Evolutionary conservation across 129 eudicot species (phyloP), one percentile per base, ranked within the genome.

Genomic region (Pseudognaphalium luteoalbum): DNA sequence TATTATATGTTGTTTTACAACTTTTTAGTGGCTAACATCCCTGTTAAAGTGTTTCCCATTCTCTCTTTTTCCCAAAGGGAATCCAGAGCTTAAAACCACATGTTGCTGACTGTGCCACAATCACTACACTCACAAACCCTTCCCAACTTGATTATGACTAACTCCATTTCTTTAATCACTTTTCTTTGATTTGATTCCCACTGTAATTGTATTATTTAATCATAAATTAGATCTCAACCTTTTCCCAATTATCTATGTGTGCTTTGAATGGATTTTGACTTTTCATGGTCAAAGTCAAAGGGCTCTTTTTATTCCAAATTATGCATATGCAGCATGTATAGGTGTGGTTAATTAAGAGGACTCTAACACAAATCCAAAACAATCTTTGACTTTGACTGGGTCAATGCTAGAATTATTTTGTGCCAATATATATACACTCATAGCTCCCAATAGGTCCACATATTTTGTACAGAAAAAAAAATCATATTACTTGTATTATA

Each of bases 91-190:
- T 37, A 34, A 71, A 66, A 64, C 41, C 89, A 82, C 89, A 83
- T 86, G 89, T 1, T 80, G 87, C 85, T 86, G 89, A 86, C 87
- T 76, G 72, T 86, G 78, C 80, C 86, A 81, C 77, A 57, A 81
- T 80, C 64, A 84, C 73, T 61, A 62, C 82, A 75, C 64, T 79
- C 85, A 75, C 63, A 74, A 54, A 32, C 42, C 73, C 79, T 68
- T 61, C 76, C 56, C 82, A 78, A 71, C 82, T 78, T 78, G 82
- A 72, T 71, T 74, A 84, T 75, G 60, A 72, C 81, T 50, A 72
- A 71, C 76, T 72, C 37, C 68, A 81, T 72, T 72, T 68, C 54
- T 72, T 73, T 73, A 80, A 80, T 80, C 68, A 72, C 83, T 80
- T 58, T 74, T 75, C 83, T 80, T 72, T 82, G 86, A 61, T 82